Base-by-base conservation (phyloP, 257 asterid species). In the Schizonepeta tenuifolia region DNA sequence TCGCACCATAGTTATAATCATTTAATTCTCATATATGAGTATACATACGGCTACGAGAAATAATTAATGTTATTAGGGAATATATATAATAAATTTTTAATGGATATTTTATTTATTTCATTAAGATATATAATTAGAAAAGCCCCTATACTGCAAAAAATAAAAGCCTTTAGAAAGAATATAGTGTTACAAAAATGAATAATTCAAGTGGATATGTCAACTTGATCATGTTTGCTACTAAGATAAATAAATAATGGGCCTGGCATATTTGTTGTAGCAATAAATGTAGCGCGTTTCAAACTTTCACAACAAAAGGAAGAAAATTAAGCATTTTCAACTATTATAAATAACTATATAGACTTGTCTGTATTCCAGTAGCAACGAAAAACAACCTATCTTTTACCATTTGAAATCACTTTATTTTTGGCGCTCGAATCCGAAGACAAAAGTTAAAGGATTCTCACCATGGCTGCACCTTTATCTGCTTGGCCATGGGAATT, bases 401-500 rank as follows among this genome's bases (percentile, higher is more conserved):
- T 63, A 49, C 70, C 64, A 47, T n/a, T 13, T 15, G 4, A 22
- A 21, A 21, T 21, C 87, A 1, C 50, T 21, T 14, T 17, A 67
- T 15, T 8, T 60, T 60, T n/a, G 47, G 47, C 3, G 24, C 7
- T 17, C 22, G 12, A 59, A 33, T 20, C 9, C 3, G 14, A 0
- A 26, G 7, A 63, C 35, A 24, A 7, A 63, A 33, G 50, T 69
- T 75, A 65, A 11, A 40, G 44, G 69, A 65, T 44, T 47, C 21
- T 40, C 26, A 60, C 43, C 56, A 89, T 89, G 95, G 80, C 78
- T 65, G 86, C 96, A 59, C 87, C 83, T 14, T 78, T 90, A 67
- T 80, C 79, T 72, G 62, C 89, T 57, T 91, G 96, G 91, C 96
- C 98, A 72, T 90, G 98, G 98, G 81, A 85, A 67, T 35, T 75